phyloP scores from a whole-genome alignment of 805 yeast genomes.

The Myxozyma kluyveri region DNA sequence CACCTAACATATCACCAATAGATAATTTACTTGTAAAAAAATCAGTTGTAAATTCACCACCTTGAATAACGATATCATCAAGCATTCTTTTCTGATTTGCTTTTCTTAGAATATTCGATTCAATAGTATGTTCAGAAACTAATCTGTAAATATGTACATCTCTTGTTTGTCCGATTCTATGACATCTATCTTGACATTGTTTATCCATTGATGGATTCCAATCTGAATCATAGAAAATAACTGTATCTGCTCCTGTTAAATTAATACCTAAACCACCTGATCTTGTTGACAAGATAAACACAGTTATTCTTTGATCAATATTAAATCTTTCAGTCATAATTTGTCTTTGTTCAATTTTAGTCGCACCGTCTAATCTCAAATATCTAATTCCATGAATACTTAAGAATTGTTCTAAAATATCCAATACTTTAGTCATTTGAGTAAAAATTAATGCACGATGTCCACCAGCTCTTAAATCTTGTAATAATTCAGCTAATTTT shows the following conservation, averaged over 20 bases:
- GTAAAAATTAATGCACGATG: slow-evolving; percentile 95
- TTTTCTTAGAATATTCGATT: slow-evolving; percentile 82
- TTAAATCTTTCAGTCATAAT: slow-evolving; percentile 89
- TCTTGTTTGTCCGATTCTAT: slow-evolving; percentile 96
- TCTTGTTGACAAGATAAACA: slow-evolving; percentile 88
- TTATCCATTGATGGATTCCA: slow-evolving; percentile 99
- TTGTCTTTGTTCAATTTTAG: slow-evolving; percentile 96
- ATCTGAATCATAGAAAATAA: slow-evolving; percentile 94
- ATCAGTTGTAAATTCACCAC: slow-evolving; percentile 97
- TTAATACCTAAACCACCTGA: slow-evolving; percentile 99
- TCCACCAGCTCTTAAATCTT: slow-evolving; percentile 76
- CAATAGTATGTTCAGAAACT: slow-evolving; percentile 94
- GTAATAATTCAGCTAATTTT: slow-evolving; percentile 69
- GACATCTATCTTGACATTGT: slow-evolving; percentile 98
- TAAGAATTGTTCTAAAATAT: slow-evolving; percentile 85
- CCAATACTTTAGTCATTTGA: slow-evolving; percentile 96
- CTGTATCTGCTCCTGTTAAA: slow-evolving; percentile 97
- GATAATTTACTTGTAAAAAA: slow-evolving; percentile 78
- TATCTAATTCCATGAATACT: slow-evolving; percentile 93
- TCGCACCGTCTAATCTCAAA: slow-evolving; percentile 94
- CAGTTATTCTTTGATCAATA: slow-evolving; percentile 61
- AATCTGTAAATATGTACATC: slow-evolving; percentile 96
- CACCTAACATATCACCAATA: slow-evolving; percentile 76
- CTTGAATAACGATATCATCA: slow-evolving; percentile 83
- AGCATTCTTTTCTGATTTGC: slow-evolving; percentile 78